phyloP scores from a whole-genome alignment of 805 yeast species.

The Yarrowia hollandica region DNA sequence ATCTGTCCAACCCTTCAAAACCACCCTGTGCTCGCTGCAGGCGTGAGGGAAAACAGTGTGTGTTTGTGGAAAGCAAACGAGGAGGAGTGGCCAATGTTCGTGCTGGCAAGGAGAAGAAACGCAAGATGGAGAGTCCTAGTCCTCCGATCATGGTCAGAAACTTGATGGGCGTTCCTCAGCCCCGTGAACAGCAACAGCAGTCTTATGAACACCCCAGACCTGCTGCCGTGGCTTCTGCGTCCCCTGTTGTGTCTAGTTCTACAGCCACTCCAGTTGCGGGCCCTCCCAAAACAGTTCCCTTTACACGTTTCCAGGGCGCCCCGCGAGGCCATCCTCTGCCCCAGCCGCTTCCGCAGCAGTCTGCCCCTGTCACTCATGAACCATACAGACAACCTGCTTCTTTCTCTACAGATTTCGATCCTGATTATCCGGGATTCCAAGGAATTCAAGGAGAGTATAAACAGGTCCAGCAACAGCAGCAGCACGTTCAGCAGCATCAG shows the following conservation, averaged over 20 bases:
- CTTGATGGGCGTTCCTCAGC: not conserved
- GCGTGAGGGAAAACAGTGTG: slow-evolving; percentile 80
- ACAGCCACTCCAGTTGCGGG: no score
- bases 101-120: slow-evolving; percentile 38
- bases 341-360: not conserved
- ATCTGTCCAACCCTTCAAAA: slow-evolving; percentile 64
- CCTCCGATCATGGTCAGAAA: not conserved
- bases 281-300: not conserved
- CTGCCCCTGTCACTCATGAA: not conserved
- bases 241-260: not conserved
- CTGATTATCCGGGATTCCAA: slow-evolving; percentile 1
- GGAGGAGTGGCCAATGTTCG: slow-evolving; percentile 50
- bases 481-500: not conserved
- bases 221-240: not conserved
- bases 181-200: not conserved
- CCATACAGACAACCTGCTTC: slow-evolving; percentile 1
- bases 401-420: not conserved
- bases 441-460: not conserved
- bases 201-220: not conserved
- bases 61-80: slow-evolving; percentile 59
- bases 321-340: slow-evolving; percentile 6
- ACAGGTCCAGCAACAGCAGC: not conserved
- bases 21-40: slow-evolving; percentile 87
- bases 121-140: slow-evolving; percentile 18
- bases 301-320: slow-evolving; percentile 3